A percentile compares a stretch with the other conserved stretches of the same genome.
Conservation (phyloP, 2,329 filamentous ascomycete genomes). For the Sporothrix brunneoviolacea region DNA sequence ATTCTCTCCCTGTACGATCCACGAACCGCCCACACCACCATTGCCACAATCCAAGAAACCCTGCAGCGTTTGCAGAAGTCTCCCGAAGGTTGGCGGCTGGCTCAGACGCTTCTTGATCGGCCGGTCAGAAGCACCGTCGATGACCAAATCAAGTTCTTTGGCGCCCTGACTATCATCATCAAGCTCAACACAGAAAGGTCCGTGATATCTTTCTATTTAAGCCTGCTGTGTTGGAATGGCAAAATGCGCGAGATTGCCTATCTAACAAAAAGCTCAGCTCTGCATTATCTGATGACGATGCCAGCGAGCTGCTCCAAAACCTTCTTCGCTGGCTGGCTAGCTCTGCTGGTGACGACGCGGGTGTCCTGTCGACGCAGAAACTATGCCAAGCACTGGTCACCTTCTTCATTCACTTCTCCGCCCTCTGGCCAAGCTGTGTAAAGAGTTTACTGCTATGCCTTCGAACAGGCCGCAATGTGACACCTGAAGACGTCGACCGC, state of each 20-base stretch:
- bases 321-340: constrained; percentile 57
- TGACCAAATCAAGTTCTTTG: constrained; percentile 81
- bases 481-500: constrained; percentile 41
- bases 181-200: constrained; percentile 91
- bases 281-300: constrained; percentile 50
- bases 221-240: no score
- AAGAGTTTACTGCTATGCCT: constrained; percentile 57
- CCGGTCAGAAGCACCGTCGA: constrained; percentile 44
- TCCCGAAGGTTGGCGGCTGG: constrained; percentile 76
- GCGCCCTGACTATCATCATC: constrained; percentile 83
- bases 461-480: constrained; percentile 36
- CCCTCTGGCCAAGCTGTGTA: constrained; percentile 59
- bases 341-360: constrained; percentile 44
- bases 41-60: constrained; percentile 57
- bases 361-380: constrained; percentile 62
- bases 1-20: constrained; percentile 49
- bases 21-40: constrained; percentile 36
- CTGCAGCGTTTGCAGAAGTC: constrained; percentile 75
- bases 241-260: no score
- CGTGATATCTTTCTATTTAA: no score
- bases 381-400: constrained; percentile 70
- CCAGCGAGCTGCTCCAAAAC: constrained; percentile 51
- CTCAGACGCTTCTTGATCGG: constrained; percentile 59
- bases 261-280: constrained; percentile 27
- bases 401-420: constrained; percentile 65